These are phyloP conservation scores for Staphylotrichum longicolle DNA, from an alignment of 495 filamentous ascomycete species.

Conservation along the genomic window DNA sequence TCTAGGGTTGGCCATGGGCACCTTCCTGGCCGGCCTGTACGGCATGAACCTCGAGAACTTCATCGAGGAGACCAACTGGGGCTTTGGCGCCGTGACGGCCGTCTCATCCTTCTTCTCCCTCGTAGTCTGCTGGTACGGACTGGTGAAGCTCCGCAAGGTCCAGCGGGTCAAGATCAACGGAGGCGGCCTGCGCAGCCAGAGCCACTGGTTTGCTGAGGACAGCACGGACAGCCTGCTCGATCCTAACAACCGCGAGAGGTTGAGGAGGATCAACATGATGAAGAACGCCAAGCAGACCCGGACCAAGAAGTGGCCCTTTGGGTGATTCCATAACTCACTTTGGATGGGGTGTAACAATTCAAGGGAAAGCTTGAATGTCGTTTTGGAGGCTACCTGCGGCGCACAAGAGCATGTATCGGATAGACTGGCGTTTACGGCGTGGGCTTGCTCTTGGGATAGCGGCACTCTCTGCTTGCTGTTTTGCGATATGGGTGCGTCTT, in stretches of 20 bases:
- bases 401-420: constrained; percentile 13
- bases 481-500: constrained; percentile 5
- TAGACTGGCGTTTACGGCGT: constrained; percentile 17
- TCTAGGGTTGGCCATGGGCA: constrained; percentile 84
- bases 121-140: constrained; percentile 73
- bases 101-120: constrained; percentile 70
- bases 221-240: constrained; percentile 42
- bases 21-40: constrained; percentile 93
- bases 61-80: constrained; percentile 91
- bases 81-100: constrained; percentile 71
- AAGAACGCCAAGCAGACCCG: constrained; percentile 38
- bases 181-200: constrained; percentile 38
- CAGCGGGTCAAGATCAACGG: constrained; percentile 86
- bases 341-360: background rate
- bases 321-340: background rate
- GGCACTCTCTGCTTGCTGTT: constrained; percentile 14
- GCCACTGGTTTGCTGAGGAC: constrained; percentile 48
- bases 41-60: constrained; percentile 99
- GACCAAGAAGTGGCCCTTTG: constrained; percentile 37
- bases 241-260: constrained; percentile 46
- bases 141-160: constrained; percentile 77
- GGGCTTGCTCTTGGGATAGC: constrained; percentile 9
- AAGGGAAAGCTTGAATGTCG: background rate
- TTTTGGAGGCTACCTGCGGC: background rate
- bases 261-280: constrained; percentile 46